Base-by-base conservation (phyloP, 108 stramenopile species). In the Bacterosira constricta region DNA sequence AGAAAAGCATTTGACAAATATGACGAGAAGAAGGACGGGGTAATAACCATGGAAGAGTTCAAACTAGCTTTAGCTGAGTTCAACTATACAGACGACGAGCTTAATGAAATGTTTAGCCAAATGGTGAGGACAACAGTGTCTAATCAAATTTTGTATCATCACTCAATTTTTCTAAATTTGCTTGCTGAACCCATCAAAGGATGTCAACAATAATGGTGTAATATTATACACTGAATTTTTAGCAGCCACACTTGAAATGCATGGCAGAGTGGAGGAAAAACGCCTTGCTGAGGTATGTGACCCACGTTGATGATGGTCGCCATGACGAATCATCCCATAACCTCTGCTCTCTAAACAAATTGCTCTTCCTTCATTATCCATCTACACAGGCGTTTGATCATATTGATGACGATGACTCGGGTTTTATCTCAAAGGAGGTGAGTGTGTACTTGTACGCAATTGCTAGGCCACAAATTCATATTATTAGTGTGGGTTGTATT, bases 221-320 rank as follows among this genome's bases (percentile, higher is more conserved):
- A 86, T 97, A 10, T 73, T 84, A 32, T 97, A 95, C 69, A 90
- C 88, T 29, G 97, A 97, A 76, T 97, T 97, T 80, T 71, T 96
- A 44, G 97, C 96, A 15, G 97, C 95, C 9, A 95, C 94, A 7
- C 74, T 97, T 21, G 91, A 93, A 53, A 79, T 91, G 11, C 87
- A 87, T 50, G 93, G 93, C 17, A 49, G 51, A 42, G 83, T 94
- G 31, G 83, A 79, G 9, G 94, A 95, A 80, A 87, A 88, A 50
- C 74, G 90, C n/a, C 73, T 92, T 39, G 94, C 94, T 12, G 94
- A 93, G 47, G 69, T 56, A 18, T 34, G 55, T 56, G 25, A 35
- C 23, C 18, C 12, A 42, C 13, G 41, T n/a, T n/a, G n/a, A n/a
- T n/a, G n/a, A n/a, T n/a, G n/a, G n/a, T n/a, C n/a, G n/a, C n/a